Evolutionary conservation across 495 filamentous ascomycete species (phyloP), one percentile per base, ranked within the genome.

Genomic region (Lasiosphaeria miniovina): DNA sequence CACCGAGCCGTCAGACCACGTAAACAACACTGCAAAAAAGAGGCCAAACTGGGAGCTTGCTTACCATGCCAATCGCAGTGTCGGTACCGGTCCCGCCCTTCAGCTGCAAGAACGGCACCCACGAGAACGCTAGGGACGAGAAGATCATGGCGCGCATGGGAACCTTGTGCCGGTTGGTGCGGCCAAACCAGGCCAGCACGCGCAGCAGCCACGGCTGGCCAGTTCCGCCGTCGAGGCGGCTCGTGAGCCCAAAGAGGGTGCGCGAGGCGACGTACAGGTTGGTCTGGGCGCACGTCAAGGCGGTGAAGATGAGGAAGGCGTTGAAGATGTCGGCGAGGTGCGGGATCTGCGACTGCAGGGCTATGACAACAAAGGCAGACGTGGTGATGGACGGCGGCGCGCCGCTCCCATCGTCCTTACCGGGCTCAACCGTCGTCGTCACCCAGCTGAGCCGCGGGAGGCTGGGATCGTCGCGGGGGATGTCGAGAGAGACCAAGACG

Each of bases 191-290:
- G 7, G 68, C 59, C 32, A 70, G 54, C 12, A 61, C 24, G 15
- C 61, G 60, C 40, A 68, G 34, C 14, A 62, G 60, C 63, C 60
- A 63, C 35, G 55, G 55, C n/a, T 70, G 69, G 10, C 70, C 60
- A n/a, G 54, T 55, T 32, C 74, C 67, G 11, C 63, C 55, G 4
- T 70, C 60, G 45, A 71, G 49, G 17, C 68, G 65, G 17, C 69
- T 72, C 4, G 73, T 71, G 14, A 78, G 55, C 12, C 68, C 72
- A 48, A 77, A 80, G 2, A 80, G 60, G 11, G 73, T 75, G 8
- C 77, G 65, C 17, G 74, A 76, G 3, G 77, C 69, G 4, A 75
- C 68, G 57, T 76, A 80, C 10, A 80, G 72, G 45, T 68, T 75
- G 5, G 75, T 76, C 24, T 76, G 75, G 43, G 68, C 70, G 59